Conservation (phyloP, 176 grass and related monocot species). For the Leersia perrieri region DNA sequence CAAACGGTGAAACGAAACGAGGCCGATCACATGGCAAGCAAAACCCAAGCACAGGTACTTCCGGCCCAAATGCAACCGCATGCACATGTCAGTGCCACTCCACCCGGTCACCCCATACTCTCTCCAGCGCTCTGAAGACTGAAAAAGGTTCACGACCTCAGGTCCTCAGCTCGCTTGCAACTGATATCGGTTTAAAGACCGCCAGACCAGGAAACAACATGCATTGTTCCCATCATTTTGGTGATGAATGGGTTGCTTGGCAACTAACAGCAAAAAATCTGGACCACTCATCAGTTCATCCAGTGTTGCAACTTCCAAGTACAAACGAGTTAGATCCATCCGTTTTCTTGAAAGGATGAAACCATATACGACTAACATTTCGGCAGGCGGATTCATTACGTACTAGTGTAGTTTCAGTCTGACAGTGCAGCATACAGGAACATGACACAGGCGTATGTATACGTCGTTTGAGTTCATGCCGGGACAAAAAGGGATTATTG, state of each 20-base stretch:
- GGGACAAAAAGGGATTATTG: no score
- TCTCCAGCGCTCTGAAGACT: not conserved
- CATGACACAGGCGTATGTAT: no score
- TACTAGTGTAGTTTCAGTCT: not conserved
- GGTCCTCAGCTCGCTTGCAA: no score
- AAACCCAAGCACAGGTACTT: not conserved
- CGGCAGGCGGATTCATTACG: no score
- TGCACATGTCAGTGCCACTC: not conserved
- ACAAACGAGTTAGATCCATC: not conserved
- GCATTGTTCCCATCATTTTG: not conserved
- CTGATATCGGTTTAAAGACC: no score
- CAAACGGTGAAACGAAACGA: not conserved
- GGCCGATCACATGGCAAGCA: not conserved
- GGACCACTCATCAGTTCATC: not conserved
- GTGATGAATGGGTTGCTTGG: not conserved
- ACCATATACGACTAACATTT: not conserved
- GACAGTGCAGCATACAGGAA: not conserved
- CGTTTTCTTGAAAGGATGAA: not conserved
- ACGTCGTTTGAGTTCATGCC: no score
- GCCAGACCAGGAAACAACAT: not conserved
- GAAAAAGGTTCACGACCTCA: no score
- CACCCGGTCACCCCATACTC: not conserved
- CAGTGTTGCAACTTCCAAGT: not conserved
- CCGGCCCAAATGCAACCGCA: not conserved
- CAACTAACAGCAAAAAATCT: not conserved